Percentiles rank a stretch among this genome's conserved stretches.
phyloP scores from a whole-genome alignment of 441 rosid genomes.

The Mallotus japonicus region DNA sequence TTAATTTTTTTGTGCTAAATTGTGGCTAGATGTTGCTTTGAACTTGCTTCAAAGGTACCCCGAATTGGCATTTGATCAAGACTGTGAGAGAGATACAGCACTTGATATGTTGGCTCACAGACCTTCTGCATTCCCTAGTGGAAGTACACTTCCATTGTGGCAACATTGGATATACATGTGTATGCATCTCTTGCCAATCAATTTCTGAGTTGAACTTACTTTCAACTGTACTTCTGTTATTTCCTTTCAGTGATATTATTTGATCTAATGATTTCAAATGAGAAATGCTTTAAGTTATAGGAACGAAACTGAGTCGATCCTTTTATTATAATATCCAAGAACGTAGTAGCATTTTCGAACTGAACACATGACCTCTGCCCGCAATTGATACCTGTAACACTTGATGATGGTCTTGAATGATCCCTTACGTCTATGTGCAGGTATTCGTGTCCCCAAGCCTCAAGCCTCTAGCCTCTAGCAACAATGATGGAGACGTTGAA shows the following conservation, averaged over 20 bases:
- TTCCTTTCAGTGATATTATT: too few relatives aligned
- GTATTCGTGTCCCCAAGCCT: slow-evolving; percentile 30
- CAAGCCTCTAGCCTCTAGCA: slow-evolving; percentile 11
- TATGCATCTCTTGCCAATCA: slow-evolving; percentile 16
- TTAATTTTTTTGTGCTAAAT: background rate
- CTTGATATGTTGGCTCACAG: slow-evolving; percentile 56
- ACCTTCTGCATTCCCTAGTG: slow-evolving; percentile 61
- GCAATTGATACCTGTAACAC: background rate
- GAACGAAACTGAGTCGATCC: too few relatives aligned
- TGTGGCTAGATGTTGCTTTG: slow-evolving; percentile 28
- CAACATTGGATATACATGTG: slow-evolving; percentile 52
- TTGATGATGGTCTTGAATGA: background rate
- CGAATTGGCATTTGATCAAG: slow-evolving; percentile 25
- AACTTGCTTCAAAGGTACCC: slow-evolving; percentile 32
- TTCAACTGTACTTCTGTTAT: too few relatives aligned
- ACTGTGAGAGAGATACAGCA: slow-evolving; percentile 54
- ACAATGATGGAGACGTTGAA: slow-evolving; percentile 36
- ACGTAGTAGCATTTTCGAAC: background rate
- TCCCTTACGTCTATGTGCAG: slow-evolving; percentile 22
- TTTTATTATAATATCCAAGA: too few relatives aligned
- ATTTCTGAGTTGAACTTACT: too few relatives aligned
- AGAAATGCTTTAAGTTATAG: too few relatives aligned
- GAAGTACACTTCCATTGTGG: slow-evolving; percentile 48
- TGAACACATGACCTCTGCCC: background rate
- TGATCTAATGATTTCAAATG: too few relatives aligned